Evolutionary conservation across 805 yeast species (phyloP).

Genomic region (Spencermartinsiella europaea): DNA sequence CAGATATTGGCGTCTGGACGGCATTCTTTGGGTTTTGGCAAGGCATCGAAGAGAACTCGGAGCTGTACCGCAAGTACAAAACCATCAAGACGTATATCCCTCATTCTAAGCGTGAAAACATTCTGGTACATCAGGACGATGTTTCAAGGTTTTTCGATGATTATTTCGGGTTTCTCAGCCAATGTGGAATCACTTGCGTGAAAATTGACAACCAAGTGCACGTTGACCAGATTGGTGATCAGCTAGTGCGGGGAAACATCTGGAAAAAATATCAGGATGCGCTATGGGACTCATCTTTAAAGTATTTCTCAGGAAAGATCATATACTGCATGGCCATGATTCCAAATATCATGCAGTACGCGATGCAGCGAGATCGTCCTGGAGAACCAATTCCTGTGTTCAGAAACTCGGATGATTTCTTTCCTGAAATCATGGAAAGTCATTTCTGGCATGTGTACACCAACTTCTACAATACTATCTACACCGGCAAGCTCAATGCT

Average conservation of each 20-base stretch:
- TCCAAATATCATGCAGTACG: slow-evolving; percentile 17
- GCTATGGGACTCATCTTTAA: slow-evolving; percentile 16
- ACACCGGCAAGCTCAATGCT: slow-evolving; percentile 22
- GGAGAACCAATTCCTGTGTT: slow-evolving; percentile 19
- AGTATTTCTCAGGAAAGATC: slow-evolving; percentile 20
- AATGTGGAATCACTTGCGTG: slow-evolving; percentile 24
- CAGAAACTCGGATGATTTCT: slow-evolving; percentile 29
- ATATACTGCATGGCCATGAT: slow-evolving; percentile 28
- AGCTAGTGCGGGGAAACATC: slow-evolving; percentile 9
- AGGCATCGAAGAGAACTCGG: slow-evolving; percentile 24
- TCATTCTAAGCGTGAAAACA: not conserved
- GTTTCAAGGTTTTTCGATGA: slow-evolving; percentile 24
- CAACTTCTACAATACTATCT: slow-evolving; percentile 23
- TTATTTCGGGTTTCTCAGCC: slow-evolving; percentile 22
- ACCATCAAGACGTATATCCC: slow-evolving; percentile 8
- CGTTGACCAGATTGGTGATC: slow-evolving; percentile 20
- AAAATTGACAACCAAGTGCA: slow-evolving; percentile 27
- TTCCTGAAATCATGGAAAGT: slow-evolving; percentile 25
- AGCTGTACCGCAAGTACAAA: slow-evolving; percentile 18
- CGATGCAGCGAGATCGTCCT: slow-evolving; percentile 1
- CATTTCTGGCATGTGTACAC: slow-evolving; percentile 29
- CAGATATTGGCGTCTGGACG: slow-evolving; percentile 29
- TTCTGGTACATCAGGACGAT: slow-evolving; percentile 5
- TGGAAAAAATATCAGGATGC: slow-evolving; percentile 25
- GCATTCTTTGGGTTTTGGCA: slow-evolving; percentile 29